These are phyloP conservation scores for Pterocarpus macrocarpus DNA, from an alignment of 306 rosid genomes.

Conservation along the genomic window DNA sequence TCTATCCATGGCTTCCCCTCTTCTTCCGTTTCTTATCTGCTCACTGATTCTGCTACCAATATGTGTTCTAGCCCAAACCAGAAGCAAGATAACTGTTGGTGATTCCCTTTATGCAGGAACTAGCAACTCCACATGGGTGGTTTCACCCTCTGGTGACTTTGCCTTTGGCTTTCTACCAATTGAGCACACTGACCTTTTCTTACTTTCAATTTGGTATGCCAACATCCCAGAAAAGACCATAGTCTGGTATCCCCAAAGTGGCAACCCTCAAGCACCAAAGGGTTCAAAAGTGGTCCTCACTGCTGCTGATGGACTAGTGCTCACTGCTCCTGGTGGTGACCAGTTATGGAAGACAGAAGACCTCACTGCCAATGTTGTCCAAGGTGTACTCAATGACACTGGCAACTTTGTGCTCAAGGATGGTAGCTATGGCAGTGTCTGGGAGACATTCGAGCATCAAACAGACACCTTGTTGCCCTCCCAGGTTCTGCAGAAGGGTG, in stretches of 20 bases:
- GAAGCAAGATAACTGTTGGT: constrained; percentile 41
- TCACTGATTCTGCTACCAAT: constrained; percentile 40
- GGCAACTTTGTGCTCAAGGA: constrained; percentile 62
- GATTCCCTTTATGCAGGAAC: constrained; percentile 44
- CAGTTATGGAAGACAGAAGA: constrained; percentile 40
- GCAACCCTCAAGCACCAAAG: constrained; percentile 43
- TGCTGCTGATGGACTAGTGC: constrained; percentile 48
- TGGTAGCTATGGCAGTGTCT: not conserved
- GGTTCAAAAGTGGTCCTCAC: constrained; percentile 57
- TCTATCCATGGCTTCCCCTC: constrained; percentile 37
- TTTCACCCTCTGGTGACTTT: constrained; percentile 69
- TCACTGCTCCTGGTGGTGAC: constrained; percentile 46
- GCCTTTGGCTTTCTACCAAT: constrained; percentile 67
- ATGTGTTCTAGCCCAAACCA: constrained; percentile 49
- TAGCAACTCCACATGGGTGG: constrained; percentile 51
- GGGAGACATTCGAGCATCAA: constrained; percentile 62
- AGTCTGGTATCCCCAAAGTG: constrained; percentile 59
- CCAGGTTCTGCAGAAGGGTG: constrained; percentile 44
- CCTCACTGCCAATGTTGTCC: not conserved
- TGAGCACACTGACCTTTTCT: constrained; percentile 26
- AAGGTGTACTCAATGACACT: constrained; percentile 46
- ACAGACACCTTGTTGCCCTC: constrained; percentile 62
- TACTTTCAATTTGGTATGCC: constrained; percentile 68
- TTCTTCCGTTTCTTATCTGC: constrained; percentile 30
- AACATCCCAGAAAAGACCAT: constrained; percentile 50